Evolutionary conservation across 1,284 basidiomycete genomes (phyloP), one percentile per base, ranked within the genome.

Genomic region (Pascua sp.): DNA sequence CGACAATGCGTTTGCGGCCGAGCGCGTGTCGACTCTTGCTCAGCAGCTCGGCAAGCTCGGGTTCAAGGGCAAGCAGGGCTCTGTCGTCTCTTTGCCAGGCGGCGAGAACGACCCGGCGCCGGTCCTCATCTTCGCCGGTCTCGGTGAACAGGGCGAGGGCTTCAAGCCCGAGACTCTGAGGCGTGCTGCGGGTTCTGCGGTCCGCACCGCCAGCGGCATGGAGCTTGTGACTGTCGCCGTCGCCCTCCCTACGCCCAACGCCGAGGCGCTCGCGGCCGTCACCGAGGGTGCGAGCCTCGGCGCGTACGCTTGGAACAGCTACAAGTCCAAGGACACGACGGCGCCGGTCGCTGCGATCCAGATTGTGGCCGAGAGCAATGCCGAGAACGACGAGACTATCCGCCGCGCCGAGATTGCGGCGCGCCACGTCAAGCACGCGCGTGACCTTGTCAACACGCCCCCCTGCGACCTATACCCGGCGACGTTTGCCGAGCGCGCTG

Each of bases 231-330:
- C 37, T 17, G 60, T 62, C 13, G 54, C 57, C 11, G 51, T 62
- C n/a, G 7, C 38, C n/a, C 42, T 59, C 13, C 60, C 60, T 37
- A 43, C 46, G 16, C 16, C 39, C 12, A 24, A 42, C 8, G 12
- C 56, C 32, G 60, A 58, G 45, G 18, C 47, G 8, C 48, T 58
- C 51, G 45, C 54, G 8, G 60, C 60, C 9, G 57, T 56, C 8
- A 38, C 60, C 7, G 60, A 62, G 54, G 60, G 60, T 5, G 56
- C 60, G 1, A 42, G 17, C 37, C 60, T 62, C 39, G 60, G 60
- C n/a, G 53, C 56, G 17, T 62, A 59, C 54, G 49, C 56, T 5
- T 62, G 60, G 60, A 56, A 53, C 54, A 24, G 47, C 32, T 62
- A 59, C 60, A 62, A 59, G 57, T 40, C 54, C 40, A 59, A 59